Evolutionary conservation across 2,329 filamentous ascomycete species (phyloP).

Genomic region (Chrysosporium keratinophilum): DNA sequence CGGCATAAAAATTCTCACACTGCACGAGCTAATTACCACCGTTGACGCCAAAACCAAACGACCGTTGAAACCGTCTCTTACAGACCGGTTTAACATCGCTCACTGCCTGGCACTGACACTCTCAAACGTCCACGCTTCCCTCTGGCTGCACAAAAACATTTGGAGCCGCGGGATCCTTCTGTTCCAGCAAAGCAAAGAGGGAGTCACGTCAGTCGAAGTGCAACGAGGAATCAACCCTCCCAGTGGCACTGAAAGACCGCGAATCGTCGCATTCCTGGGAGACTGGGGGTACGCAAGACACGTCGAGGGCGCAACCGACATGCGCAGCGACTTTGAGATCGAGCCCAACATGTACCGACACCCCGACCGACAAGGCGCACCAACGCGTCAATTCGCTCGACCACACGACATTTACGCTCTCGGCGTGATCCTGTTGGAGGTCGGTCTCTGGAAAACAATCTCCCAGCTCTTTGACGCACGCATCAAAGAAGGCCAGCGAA

Average conservation of each 20-base stretch:
- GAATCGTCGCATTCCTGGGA: conserved; percentile 19
- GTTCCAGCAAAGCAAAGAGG: conserved; percentile 15
- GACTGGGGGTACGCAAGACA: conserved; percentile 24
- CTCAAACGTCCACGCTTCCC: conserved; percentile 22
- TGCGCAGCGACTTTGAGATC: conserved; percentile 21
- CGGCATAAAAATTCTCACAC: conserved; percentile 11
- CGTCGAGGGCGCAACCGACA: conserved; percentile 20
- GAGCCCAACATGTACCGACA: conserved; percentile 27
- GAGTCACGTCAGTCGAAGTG: conserved; percentile 1
- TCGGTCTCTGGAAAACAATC: conserved; percentile 26
- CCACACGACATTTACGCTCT: conserved; percentile 32
- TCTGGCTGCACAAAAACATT: conserved; percentile 25
- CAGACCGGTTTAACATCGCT: conserved; percentile 22
- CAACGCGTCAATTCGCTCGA: conserved; percentile 22
- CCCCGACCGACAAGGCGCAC: conserved; percentile 24
- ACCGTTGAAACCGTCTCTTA: conserved; percentile 17
- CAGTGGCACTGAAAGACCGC: conserved; percentile 1
- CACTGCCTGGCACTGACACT: conserved; percentile 22
- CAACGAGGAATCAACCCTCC: background rate
- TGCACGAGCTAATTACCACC: conserved; percentile 20
- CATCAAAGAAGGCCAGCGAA: conserved; percentile 20
- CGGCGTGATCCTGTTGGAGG: conserved; percentile 33
- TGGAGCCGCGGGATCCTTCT: conserved; percentile 25
- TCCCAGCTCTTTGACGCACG: conserved; percentile 22
- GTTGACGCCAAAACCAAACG: conserved; percentile 16